Base-by-base conservation (phyloP, 2,329 filamentous ascomycete species). In the Fusarium sp. region DNA sequence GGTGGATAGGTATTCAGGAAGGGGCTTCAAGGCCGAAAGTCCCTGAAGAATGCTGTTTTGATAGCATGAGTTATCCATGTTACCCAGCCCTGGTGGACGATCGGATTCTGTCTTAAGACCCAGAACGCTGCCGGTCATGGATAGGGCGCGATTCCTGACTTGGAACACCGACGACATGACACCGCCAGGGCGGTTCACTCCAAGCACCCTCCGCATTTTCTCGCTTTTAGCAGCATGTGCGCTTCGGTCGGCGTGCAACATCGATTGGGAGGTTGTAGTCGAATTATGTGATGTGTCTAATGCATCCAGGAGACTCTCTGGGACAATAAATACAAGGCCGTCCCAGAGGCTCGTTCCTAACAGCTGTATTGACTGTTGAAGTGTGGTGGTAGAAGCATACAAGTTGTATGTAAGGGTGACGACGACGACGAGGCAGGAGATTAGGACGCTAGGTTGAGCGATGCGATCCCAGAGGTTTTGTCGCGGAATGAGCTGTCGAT, bases 31-130 rank as follows among this genome's bases (percentile, higher is more conserved):
- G 6, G 94, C 91, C 2, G 94, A 90, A 42, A 98, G 83, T 8
- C 91, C 90, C 78, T 97, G 94, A 13, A 99, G 88, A 21, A 98
- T 91, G 76, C 94, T 98, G 79, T 99, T 99, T 80, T 98, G 96
- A 78, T 97, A 99, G 83, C 96, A 98, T 2, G 94, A 97, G 77
- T 98, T 97, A 82, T 97, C 93, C 82, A 90, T 91, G 78, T 99
- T 99, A 11, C 93, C 94, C 54, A 98, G 82, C 0, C 96, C 96
- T 3, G 83, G 85, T 50, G 84, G 92, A 33, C 80, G 79, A 44
- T 85, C 81, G 24, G 79, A 74, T 24, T 78, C 78, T 24, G 73
- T 70, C 68, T 82, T 85, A 24, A 80, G 67, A 26, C 78, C 76
- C 54, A 82, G 72, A 36, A 81, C 76, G 55, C 75, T 80, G 40